Evolutionary conservation across 768 basidiomycete species (phyloP), one percentile per base, ranked within the genome.

Genomic region (Kwoniella sp.): DNA sequence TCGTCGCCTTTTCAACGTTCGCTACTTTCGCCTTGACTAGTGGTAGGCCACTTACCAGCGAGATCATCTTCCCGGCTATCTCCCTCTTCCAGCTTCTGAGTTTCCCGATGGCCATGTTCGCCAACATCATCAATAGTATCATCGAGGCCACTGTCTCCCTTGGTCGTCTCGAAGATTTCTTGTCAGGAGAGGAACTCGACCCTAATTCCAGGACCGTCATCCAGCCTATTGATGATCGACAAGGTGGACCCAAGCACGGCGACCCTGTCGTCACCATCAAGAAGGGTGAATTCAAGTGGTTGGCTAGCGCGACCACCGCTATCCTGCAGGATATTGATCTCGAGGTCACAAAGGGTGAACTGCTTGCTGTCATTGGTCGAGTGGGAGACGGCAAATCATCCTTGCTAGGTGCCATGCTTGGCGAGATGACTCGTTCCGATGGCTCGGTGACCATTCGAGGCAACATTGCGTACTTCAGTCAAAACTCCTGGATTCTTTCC

Each of bases 1-100:
- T 80, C 40, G 77, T 79, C 29, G 77, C 79, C 13, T 78, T 79
- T 54, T 74, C 73, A 0, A 72, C 82, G 0, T 83, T 83, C 67
- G 72, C 81, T 9, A 68, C 81, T 5, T 83, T 80, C 66, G 80
- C 80, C 4, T 57, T 66, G 26, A 77, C 80, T 24, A 74, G 78
- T 9, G 67, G 77, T 0, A 83, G 77, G 27, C 90, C 92, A 2
- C 80, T 98, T 1, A 97, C 95, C 0, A 86, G 89, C 0, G 93
- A 96, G 66, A 82, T 92, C 55, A 94, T 97, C 67, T 98, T 98
- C 84, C 95, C 95, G n/a, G 88, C 91, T 0, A 92, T 98, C 65
- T 88, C 91, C 12, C 65, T 78, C n/a, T 80, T 78, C 70, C 67
- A 69, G 53, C 76, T 77, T 1, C 62, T 78, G 46, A 55, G 58